Evolutionary conservation across 2,329 filamentous ascomycete species (phyloP), one percentile per base, ranked within the genome.

Genomic region (Corynespora cassiicola): DNA sequence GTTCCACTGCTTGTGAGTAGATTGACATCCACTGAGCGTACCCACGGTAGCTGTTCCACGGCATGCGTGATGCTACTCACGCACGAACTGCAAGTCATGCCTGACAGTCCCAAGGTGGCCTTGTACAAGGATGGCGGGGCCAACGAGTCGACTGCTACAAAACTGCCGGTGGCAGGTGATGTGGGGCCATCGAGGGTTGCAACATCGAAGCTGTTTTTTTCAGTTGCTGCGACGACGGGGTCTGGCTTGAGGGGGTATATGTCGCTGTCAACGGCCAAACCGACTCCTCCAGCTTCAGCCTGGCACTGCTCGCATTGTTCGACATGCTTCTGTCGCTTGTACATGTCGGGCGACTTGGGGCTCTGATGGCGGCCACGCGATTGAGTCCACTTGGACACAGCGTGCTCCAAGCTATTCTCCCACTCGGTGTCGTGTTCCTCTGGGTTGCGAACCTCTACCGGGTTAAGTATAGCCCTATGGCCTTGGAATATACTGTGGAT

Each of bases 51-150:
- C 38, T 75, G 65, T 45, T 79, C 53, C 3, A 82, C 55, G 3
- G 72, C 74, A 43, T 71, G 66, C 1, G 74, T 77, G 36, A 83
- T 73, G 18, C 71, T 68, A 23, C 70, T 73, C 5, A 79, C 74
- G 53, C 80, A 83, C 6, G 79, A 75, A 40, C 77, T 77, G 55
- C 80, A 82, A 2, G 78, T 82, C 80, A 83, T 83, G n/a, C 80
- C 79, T 17, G 70, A 70, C 21, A 82, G 73, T n/a, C 74, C 71
- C 35, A 78, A 62, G 4, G 73, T 73, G 5, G 70, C 75, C 41
- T 54, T 63, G 45, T 51, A 62, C 5, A 45, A 22, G 7, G 16
- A 21, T 7, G 42, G 12, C 6, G 29, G 8, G 7, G 17, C 29
- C n/a, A 38, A 11, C 2, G 41, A 12, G 14, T 60, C 48, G 6